phyloP scores from a whole-genome alignment of 148 eudicot species.

The Nepenthes mirabilis region DNA sequence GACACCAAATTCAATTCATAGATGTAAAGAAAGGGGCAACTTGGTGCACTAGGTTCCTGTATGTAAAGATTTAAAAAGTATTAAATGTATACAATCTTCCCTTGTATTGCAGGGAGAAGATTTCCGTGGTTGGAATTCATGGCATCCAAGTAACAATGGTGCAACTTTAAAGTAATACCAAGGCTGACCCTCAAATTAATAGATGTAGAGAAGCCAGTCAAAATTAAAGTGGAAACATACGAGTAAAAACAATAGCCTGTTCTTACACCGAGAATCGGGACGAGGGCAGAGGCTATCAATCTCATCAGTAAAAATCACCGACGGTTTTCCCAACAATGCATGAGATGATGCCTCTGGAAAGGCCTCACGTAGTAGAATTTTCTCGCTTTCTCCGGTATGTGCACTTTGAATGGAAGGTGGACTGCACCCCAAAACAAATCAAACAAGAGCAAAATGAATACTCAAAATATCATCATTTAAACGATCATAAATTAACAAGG shows the following conservation, averaged over 20 bases:
- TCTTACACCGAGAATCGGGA: constrained; percentile 56
- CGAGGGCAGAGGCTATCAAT: constrained; percentile 94
- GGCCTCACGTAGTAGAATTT: constrained; percentile 58
- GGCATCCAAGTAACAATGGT: too few species aligned
- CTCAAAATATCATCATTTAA: not conserved
- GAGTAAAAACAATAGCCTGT: not conserved
- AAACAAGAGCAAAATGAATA: constrained; percentile 1
- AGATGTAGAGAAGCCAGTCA: too few species aligned
- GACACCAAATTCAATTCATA: too few species aligned
- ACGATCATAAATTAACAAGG: not conserved
- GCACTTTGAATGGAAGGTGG: constrained; percentile 80
- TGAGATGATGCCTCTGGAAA: constrained; percentile 70
- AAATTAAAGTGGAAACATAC: not conserved
- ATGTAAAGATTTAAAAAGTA: too few species aligned
- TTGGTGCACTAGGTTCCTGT: too few species aligned
- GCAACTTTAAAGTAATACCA: too few species aligned
- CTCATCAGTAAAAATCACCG: constrained; percentile 85
- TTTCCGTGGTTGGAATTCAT: too few species aligned
- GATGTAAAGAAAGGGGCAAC: too few species aligned
- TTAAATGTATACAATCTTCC: too few species aligned
- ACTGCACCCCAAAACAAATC: constrained; percentile 31
- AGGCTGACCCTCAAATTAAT: too few species aligned
- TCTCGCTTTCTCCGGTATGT: constrained; percentile 92
- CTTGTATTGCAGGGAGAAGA: too few species aligned
- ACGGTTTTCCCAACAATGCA: constrained; percentile 64